phyloP scores from a whole-genome alignment of 306 rosid genomes.

The Elaeagnus macrophylla region DNA sequence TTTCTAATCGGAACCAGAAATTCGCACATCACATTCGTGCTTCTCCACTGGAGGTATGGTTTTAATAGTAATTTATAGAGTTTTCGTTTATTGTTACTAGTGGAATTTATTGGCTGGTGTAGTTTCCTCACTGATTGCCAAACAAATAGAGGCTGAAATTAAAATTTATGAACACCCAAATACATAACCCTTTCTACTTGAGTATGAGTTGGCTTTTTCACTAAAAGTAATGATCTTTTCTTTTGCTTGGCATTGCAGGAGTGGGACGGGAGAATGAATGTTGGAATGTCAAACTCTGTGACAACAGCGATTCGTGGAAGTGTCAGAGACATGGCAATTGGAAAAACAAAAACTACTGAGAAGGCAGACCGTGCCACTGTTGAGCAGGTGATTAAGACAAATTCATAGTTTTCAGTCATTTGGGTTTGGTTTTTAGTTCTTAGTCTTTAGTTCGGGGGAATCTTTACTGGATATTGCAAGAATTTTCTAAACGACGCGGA shows the following conservation, averaged over 20 bases:
- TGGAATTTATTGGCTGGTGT: too few species aligned
- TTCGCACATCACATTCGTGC: slow-evolving; percentile 66
- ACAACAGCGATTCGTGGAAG: slow-evolving; percentile 82
- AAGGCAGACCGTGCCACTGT: slow-evolving; percentile 95
- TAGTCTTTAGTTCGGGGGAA: too few species aligned
- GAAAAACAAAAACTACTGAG: slow-evolving; percentile 72
- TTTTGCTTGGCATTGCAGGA: slow-evolving; percentile 44
- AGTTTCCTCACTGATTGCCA: too few species aligned
- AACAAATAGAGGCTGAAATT: too few species aligned
- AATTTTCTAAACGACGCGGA: too few species aligned
- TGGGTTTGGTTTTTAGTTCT: neutral
- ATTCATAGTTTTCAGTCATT: neutral
- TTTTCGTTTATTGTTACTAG: too few species aligned
- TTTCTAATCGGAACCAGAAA: slow-evolving; percentile 64
- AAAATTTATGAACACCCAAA: too few species aligned
- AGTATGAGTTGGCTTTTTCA: too few species aligned
- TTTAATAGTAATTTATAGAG: neutral
- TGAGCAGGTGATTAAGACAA: slow-evolving; percentile 68
- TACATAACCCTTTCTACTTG: too few species aligned
- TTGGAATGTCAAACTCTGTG: slow-evolving; percentile 84
- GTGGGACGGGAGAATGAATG: slow-evolving; percentile 78
- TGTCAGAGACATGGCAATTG: slow-evolving; percentile 70
- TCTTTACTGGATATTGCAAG: neutral
- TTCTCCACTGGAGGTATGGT: slow-evolving; percentile 60
- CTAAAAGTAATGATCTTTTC: neutral